These are phyloP conservation scores for Podospora appendiculata DNA, from an alignment of 495 filamentous ascomycete species.

Conservation along the genomic window DNA sequence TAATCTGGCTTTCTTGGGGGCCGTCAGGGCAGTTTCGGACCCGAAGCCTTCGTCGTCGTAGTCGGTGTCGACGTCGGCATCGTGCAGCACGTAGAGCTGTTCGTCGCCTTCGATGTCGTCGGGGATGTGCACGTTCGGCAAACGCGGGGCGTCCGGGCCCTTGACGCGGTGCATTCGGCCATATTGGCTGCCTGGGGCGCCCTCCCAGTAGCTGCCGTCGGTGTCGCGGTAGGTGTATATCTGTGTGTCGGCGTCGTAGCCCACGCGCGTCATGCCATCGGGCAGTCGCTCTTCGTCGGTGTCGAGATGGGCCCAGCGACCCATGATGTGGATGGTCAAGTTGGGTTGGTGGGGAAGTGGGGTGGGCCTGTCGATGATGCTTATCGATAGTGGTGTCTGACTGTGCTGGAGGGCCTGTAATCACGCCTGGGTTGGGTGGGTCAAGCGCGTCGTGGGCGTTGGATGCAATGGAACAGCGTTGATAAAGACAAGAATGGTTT, in stretches of 20 bases:
- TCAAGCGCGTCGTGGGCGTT: too few species aligned
- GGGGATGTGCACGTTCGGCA: slow-evolving; percentile 3
- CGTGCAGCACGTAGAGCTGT: slow-evolving; percentile 6
- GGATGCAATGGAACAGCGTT: too few species aligned
- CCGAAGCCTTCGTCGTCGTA: neutral
- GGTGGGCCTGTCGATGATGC: too few species aligned
- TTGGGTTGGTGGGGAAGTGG: neutral
- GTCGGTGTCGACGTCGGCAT: slow-evolving; percentile 1
- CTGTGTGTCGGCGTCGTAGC: slow-evolving; percentile 47
- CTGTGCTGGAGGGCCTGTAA: too few species aligned
- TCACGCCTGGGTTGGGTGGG: too few species aligned
- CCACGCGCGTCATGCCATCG: slow-evolving; percentile 42
- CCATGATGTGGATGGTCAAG: slow-evolving; percentile 13
- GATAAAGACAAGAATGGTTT: too few species aligned
- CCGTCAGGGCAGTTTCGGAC: too few species aligned
- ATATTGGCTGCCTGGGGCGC: slow-evolving; percentile 36
- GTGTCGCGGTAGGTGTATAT: slow-evolving; percentile 40
- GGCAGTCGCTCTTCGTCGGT: slow-evolving; percentile 45
- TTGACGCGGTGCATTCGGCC: slow-evolving; percentile 31
- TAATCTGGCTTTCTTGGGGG: too few species aligned
- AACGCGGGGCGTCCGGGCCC: neutral
- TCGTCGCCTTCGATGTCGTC: slow-evolving; percentile 3
- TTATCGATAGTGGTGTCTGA: too few species aligned
- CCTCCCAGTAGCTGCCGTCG: slow-evolving; percentile 34
- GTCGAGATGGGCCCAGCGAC: slow-evolving; percentile 36